Conservation (phyloP, 306 rosid species). For the Lithocarpus polystachyus region DNA sequence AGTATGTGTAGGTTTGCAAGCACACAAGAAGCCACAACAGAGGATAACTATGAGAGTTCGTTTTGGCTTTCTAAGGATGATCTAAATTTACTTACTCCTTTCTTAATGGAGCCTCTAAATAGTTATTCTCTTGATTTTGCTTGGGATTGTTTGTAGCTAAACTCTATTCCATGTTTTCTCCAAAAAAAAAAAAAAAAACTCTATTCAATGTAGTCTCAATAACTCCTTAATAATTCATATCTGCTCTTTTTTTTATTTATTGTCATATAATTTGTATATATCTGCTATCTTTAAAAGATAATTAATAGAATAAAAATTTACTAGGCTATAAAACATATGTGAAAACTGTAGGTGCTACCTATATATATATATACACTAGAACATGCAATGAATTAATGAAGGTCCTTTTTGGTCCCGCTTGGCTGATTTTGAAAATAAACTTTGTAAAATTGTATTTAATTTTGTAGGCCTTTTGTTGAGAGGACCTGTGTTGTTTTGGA, state of each 20-base stretch:
- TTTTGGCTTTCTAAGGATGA: slow-evolving; percentile 26
- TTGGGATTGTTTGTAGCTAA: slow-evolving; percentile 24
- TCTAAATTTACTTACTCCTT: slow-evolving; percentile 6
- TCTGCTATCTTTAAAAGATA: background rate
- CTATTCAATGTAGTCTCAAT: background rate
- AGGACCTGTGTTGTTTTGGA: no score
- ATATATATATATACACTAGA: no score
- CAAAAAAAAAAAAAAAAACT: no score
- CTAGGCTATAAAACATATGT: no score
- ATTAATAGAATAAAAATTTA: no score
- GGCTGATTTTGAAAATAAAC: no score
- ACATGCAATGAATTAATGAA: no score
- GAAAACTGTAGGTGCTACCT: no score
- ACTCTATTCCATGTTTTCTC: background rate
- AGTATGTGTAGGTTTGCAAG: background rate
- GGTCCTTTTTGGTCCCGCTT: no score
- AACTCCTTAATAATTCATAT: background rate
- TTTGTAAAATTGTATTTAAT: no score
- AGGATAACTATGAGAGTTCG: background rate
- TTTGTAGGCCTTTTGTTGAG: no score
- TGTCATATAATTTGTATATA: no score
- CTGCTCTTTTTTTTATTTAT: background rate
- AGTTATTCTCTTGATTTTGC: slow-evolving; percentile 19
- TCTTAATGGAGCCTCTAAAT: slow-evolving; percentile 15
- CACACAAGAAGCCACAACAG: slow-evolving; percentile 10